Percentiles rank a stretch among this genome's conserved stretches.
Conservation (phyloP, 768 basidiomycete species). For the Tricholoma terreum region DNA sequence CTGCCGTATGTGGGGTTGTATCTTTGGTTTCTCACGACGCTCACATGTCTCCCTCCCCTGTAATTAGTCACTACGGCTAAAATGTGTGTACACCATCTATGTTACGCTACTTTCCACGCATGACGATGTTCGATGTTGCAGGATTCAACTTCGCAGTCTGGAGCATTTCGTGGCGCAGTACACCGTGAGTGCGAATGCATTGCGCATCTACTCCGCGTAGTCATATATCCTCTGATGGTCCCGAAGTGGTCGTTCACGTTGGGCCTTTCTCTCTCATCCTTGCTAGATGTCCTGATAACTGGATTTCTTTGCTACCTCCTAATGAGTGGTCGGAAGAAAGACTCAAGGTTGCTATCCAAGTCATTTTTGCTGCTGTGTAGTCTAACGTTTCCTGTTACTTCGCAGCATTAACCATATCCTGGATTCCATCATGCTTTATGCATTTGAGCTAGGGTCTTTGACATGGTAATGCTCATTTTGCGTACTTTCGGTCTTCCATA, state of each 20-base stretch:
- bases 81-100: slow-evolving; percentile 2
- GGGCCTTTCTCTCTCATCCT: slow-evolving; percentile 47
- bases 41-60: not conserved
- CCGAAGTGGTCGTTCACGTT: slow-evolving; percentile 48
- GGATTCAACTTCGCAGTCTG: slow-evolving; percentile 14
- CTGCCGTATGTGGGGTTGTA: slow-evolving; percentile 15
- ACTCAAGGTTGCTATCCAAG: slow-evolving; percentile 29
- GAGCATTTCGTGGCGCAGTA: slow-evolving; percentile 8
- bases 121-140: not conserved
- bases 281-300: slow-evolving; percentile 50
- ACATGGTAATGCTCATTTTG: slow-evolving; percentile 34
- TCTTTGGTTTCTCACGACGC: not conserved
- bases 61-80: slow-evolving; percentile 13
- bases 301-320: slow-evolving; percentile 42
- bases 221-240: not conserved
- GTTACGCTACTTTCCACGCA: too few species aligned
- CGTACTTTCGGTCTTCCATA: not conserved
- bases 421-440: slow-evolving; percentile 46
- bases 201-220: not conserved
- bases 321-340: slow-evolving; percentile 35
- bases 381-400: not conserved
- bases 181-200: slow-evolving; percentile 2
- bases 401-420: slow-evolving; percentile 46
- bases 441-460: slow-evolving; percentile 50
- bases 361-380: not conserved